Conservation (phyloP, 371 early-diverging fungal genomes). For the Choanephora cucurbitarum region DNA sequence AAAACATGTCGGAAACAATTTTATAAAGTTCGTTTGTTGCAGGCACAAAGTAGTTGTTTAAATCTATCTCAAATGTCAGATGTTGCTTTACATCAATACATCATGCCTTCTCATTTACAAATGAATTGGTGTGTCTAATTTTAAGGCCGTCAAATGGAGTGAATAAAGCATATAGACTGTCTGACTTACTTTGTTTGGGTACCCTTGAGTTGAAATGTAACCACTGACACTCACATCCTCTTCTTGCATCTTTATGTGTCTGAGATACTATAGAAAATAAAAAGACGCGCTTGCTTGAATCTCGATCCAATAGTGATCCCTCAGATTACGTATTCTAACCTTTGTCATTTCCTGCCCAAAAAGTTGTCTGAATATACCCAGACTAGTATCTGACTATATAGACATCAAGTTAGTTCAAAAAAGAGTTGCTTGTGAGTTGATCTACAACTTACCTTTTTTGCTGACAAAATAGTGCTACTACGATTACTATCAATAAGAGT, state of each 20-base stretch:
- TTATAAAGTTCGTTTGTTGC: slow-evolving; percentile 39
- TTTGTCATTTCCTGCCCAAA: slow-evolving; percentile 32
- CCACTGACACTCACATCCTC: slow-evolving; percentile 32
- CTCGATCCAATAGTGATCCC: too few species aligned
- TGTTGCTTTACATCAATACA: too few species aligned
- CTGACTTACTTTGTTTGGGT: slow-evolving; percentile 49
- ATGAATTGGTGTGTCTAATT: slow-evolving; percentile 46
- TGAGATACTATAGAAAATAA: slow-evolving; percentile 26
- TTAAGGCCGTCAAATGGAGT: neutral
- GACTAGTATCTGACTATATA: slow-evolving; percentile 25
- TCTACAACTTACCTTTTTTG: slow-evolving; percentile 45
- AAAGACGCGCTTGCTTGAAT: too few species aligned
- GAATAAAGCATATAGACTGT: slow-evolving; percentile 7
- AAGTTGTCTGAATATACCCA: slow-evolving; percentile 39
- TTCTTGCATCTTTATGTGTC: slow-evolving; percentile 24
- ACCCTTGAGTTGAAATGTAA: slow-evolving; percentile 43
- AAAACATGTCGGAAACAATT: slow-evolving; percentile 40
- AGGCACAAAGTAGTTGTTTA: slow-evolving; percentile 55
- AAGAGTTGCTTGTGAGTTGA: neutral
- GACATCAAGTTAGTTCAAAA: neutral
- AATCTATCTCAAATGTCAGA: slow-evolving; percentile 18
- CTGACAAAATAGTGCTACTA: slow-evolving; percentile 38
- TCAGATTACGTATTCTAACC: slow-evolving; percentile 10
- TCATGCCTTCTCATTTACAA: too few species aligned
- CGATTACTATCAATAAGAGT: slow-evolving; percentile 45